Percentiles rank a stretch among this genome's conserved stretches.
Evolutionary conservation across 2,329 filamentous ascomycete species (phyloP).

Genomic region (Fusarium duplospermum): DNA sequence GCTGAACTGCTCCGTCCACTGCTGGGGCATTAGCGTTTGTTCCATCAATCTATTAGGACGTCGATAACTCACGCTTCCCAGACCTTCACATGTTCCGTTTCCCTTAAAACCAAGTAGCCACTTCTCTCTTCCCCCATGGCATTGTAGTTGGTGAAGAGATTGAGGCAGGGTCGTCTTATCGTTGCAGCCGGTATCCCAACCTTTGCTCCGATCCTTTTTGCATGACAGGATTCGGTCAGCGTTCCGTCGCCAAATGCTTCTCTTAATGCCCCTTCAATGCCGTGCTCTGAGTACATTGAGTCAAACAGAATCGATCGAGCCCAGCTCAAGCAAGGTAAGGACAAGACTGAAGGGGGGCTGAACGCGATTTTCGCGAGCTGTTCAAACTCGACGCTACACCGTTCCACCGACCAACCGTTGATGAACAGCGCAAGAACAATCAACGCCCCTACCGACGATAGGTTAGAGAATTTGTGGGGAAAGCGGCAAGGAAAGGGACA

Average conservation of each 20-base stretch:
- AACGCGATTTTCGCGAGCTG: constrained; percentile 7
- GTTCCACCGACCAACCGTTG: constrained; percentile 12
- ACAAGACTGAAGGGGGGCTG: neutral
- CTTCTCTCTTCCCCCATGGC: neutral
- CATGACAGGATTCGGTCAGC: neutral
- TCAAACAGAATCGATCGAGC: neutral
- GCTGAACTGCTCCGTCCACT: constrained; percentile 6
- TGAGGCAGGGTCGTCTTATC: neutral
- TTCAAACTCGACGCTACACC: constrained; percentile 3
- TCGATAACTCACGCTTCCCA: neutral
- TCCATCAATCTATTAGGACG: neutral
- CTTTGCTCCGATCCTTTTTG: constrained; percentile 1
- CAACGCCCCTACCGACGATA: neutral
- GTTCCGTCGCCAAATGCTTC: neutral
- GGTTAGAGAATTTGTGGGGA: neutral
- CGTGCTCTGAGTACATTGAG: neutral
- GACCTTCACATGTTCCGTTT: neutral
- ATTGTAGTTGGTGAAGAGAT: constrained; percentile 13
- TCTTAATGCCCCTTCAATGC: constrained; percentile 5
- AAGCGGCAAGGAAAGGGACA: neutral
- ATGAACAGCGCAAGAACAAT: constrained; percentile 4
- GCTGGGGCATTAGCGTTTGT: neutral
- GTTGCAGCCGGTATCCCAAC: constrained; percentile 1
- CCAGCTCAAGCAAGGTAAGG: neutral
- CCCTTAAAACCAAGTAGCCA: neutral